phyloP scores from a whole-genome alignment of 805 yeast species.

The Metschnikowia rubicola region DNA sequence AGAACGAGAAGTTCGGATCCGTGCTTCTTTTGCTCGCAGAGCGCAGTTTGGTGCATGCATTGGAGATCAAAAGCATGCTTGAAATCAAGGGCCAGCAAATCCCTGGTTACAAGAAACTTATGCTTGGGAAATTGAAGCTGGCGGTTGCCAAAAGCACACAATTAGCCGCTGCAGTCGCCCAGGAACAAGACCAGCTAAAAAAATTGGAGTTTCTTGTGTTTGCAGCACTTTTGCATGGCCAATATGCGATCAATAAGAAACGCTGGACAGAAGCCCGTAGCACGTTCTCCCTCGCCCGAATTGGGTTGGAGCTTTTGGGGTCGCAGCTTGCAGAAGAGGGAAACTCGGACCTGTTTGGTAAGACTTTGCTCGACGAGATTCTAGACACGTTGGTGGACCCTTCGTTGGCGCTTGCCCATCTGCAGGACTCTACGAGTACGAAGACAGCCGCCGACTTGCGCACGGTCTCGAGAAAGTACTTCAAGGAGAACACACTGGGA shows the following conservation, averaged over 20 bases:
- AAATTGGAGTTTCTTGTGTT: conserved; percentile 34
- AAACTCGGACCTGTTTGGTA: conserved; percentile 15
- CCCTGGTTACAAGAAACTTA: conserved; percentile 44
- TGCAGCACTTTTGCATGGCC: conserved; percentile 51
- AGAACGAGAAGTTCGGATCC: conserved; percentile 51
- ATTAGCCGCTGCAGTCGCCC: conserved; percentile 38
- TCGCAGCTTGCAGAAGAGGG: conserved; percentile 8
- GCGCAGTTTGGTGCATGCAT: conserved; percentile 67
- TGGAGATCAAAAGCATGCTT: conserved; percentile 54
- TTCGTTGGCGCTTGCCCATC: conserved; percentile 51
- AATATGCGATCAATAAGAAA: conserved; percentile 47
- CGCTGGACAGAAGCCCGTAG: conserved; percentile 54
- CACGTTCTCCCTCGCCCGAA: conserved; percentile 57
- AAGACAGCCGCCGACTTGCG: conserved; percentile 43
- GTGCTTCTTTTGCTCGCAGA: conserved; percentile 69
- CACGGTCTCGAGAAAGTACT: conserved; percentile 44
- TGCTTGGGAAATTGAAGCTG: conserved; percentile 65
- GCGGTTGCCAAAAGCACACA: conserved; percentile 46
- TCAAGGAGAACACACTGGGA: conserved; percentile 28
- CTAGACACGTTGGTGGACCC: conserved; percentile 63
- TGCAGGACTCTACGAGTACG: conserved; percentile 32
- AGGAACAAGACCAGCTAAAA: conserved; percentile 33
- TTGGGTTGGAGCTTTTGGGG: conserved; percentile 52
- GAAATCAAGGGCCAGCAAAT: conserved; percentile 50
- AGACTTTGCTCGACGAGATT: conserved; percentile 50